Evolutionary conservation across 2,329 filamentous ascomycete species (phyloP), one percentile per base, ranked within the genome.

Genomic region (Mariannaea elegans): DNA sequence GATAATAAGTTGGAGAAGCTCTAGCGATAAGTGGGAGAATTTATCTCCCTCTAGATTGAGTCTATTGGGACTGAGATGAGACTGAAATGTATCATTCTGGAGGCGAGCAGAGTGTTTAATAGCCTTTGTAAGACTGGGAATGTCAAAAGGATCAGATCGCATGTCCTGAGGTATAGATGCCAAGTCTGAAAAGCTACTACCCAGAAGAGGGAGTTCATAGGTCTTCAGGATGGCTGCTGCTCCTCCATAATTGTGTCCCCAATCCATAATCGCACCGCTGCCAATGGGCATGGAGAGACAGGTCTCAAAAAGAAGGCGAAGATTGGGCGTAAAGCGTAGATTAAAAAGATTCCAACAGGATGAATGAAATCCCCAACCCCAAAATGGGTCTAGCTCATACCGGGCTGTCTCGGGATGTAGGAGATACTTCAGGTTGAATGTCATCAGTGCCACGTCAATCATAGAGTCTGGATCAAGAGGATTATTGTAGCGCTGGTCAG

Each of bases 241-340:
- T 36, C 53, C 54, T 24, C 44, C 55, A 19, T 66, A 66, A n/a
- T 59, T 9, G n/a, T 66, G 62, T 3, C 65, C 59, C 59, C 62
- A 66, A 36, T 65, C 19, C 9, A 55, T 9, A 9, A 65, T 44
- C 12, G 13, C 8, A 1, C 45, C 12, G 3, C 1, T 6, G 13
- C 52, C 55, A 0, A 36, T 29, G 7, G 63, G 61, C 29, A 59
- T 55, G 1, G 61, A 65, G n/a, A 51, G 46, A 27, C 48, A 57
- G 23, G 49, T 34, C 2, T 38, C 21, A 19, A 66, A 65, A 14
- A 67, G 45, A 13, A 9, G 19, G 2, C 12, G 6, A 7, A 59
- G 12, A 18, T 61, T 48, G 3, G 42, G 51, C 2, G 10, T 59
- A 16, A 46, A 52, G 7, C 3, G 18, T 7, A 2, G 1, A 10